These are phyloP conservation scores for Exophiala lecanii-corni DNA, from an alignment of 2,329 filamentous ascomycete genomes.

Conservation along the genomic window DNA sequence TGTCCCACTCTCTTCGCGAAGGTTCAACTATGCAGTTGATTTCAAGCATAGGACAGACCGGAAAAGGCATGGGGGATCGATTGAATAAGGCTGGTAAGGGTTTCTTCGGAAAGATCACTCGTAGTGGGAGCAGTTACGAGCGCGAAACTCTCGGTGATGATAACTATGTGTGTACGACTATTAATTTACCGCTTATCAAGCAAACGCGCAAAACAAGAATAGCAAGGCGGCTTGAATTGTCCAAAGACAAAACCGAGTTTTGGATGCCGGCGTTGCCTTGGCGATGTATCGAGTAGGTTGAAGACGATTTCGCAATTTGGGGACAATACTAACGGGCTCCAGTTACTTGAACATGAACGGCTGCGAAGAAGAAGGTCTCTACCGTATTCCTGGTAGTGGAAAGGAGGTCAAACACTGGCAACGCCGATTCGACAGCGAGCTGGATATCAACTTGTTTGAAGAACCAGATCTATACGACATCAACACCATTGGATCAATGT, in stretches of 20 bases:
- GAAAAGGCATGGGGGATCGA: slow-evolving; percentile 67
- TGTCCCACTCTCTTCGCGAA: slow-evolving; percentile 53
- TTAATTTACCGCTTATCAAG: slow-evolving; percentile 80
- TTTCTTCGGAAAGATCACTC: slow-evolving; percentile 71
- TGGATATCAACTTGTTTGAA: slow-evolving; percentile 85
- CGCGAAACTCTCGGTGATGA: slow-evolving; percentile 70
- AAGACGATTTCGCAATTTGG: neutral
- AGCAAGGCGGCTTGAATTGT: slow-evolving; percentile 80
- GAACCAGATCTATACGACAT: slow-evolving; percentile 88
- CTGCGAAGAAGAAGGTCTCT: slow-evolving; percentile 88
- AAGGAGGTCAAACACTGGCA: slow-evolving; percentile 93
- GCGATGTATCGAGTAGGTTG: slow-evolving; percentile 76
- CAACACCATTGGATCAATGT: slow-evolving; percentile 92
- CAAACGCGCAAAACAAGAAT: slow-evolving; percentile 89
- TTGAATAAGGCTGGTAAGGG: slow-evolving; percentile 71
- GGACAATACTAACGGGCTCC: slow-evolving; percentile 10
- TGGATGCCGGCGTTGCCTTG: slow-evolving; percentile 98
- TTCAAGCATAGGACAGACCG: slow-evolving; percentile 67
- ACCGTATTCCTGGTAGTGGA: slow-evolving; percentile 85
- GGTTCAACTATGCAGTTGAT: slow-evolving; percentile 62
- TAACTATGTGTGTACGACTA: slow-evolving; percentile 76
- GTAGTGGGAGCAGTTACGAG: slow-evolving; percentile 64
- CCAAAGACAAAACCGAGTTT: slow-evolving; percentile 92
- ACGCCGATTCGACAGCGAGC: slow-evolving; percentile 77
- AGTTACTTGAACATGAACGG: slow-evolving; percentile 90